These are phyloP conservation scores for Tetrapisispora nanseiensis DNA, from an alignment of 805 yeast species.

Conservation along the genomic window DNA sequence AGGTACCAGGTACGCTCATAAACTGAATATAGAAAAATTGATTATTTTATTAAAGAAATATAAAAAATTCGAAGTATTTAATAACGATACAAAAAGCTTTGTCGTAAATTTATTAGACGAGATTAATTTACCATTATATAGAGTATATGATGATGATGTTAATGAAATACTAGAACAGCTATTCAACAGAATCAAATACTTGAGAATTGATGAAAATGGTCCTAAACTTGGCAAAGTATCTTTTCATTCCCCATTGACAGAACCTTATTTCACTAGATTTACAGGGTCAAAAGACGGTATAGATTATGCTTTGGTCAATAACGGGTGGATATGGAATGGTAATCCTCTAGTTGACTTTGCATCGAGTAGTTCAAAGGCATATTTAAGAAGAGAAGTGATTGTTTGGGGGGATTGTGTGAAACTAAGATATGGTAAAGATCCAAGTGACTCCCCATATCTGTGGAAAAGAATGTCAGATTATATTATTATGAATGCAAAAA, in stretches of 20 bases:
- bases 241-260: constrained; percentile 54
- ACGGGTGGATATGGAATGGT: constrained; percentile 99
- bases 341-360: constrained; percentile 93
- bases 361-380: constrained; percentile 64
- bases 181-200: constrained; percentile 63
- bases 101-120: constrained; percentile 59
- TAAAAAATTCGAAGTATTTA: constrained; percentile 25
- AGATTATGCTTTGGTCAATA: constrained; percentile 72
- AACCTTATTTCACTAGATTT: constrained; percentile 80
- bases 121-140: constrained; percentile 64
- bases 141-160: constrained; percentile 65
- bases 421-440: constrained; percentile 68
- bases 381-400: constrained; percentile 83
- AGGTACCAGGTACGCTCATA: constrained; percentile 43
- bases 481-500: constrained; percentile 56
- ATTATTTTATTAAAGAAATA: constrained; percentile 40
- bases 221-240: constrained; percentile 67
- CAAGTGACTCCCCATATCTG: constrained; percentile 76
- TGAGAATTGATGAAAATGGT: constrained; percentile 71
- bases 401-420: constrained; percentile 98
- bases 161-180: constrained; percentile 57
- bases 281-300: constrained; percentile 38
- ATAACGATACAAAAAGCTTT: constrained; percentile 29
- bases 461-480: constrained; percentile 86
- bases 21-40: constrained; percentile 41